phyloP scores from a whole-genome alignment of 2,329 filamentous ascomycete species.

The Sarocladium brachiariae region DNA sequence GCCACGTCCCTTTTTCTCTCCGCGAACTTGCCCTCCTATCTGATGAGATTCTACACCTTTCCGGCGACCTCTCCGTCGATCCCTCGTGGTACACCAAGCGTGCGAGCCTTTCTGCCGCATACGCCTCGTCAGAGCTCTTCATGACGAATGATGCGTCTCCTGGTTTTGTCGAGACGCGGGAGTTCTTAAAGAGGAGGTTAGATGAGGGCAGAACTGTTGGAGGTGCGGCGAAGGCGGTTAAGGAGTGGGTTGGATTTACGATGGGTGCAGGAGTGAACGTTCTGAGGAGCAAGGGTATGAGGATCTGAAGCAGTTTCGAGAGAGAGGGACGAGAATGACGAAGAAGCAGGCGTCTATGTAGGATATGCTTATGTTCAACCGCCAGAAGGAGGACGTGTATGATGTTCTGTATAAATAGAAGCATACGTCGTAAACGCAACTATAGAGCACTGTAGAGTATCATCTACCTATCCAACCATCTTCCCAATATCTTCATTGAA shows the following conservation, averaged over 20 bases:
- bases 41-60: conserved; percentile 89
- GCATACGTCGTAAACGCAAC: too few species aligned
- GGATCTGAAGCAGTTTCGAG: conserved; percentile 53
- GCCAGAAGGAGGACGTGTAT: background rate
- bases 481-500: too few species aligned
- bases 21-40: conserved; percentile 72
- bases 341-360: background rate
- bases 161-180: conserved; percentile 68
- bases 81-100: conserved; percentile 75
- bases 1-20: conserved; percentile 67
- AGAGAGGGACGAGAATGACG: background rate
- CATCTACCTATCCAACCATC: too few species aligned
- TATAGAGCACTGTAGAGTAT: too few species aligned
- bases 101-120: conserved; percentile 47
- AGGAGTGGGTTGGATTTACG: conserved; percentile 78
- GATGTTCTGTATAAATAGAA: background rate
- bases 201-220: conserved; percentile 61
- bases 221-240: conserved; percentile 53
- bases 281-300: conserved; percentile 78
- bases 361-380: background rate
- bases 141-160: conserved; percentile 83
- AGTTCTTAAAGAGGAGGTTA: conserved; percentile 71
- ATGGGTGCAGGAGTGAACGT: conserved; percentile 72
- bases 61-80: conserved; percentile 77
- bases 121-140: conserved; percentile 76